Percentiles rank a stretch among this genome's conserved stretches.
phyloP scores from a whole-genome alignment of 2,329 filamentous ascomycete species.

The Apiospora phragmitis region DNA sequence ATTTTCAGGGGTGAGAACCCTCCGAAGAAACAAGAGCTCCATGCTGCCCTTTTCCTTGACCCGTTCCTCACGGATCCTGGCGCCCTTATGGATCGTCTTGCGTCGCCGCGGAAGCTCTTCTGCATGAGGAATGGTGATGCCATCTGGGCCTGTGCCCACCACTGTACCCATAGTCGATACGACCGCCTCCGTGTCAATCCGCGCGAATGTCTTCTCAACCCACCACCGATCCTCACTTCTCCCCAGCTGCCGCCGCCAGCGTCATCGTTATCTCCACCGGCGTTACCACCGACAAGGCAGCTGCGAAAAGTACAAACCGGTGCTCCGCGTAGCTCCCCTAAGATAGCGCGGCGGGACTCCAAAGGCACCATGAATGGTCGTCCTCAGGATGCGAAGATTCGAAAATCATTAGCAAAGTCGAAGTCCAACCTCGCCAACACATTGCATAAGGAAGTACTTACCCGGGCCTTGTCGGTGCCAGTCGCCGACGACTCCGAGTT shows the following conservation, averaged over 20 bases:
- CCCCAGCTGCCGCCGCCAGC: too few relatives aligned
- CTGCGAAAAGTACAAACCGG: background rate
- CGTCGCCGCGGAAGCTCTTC: background rate
- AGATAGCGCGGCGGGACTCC: background rate
- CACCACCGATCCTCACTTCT: background rate
- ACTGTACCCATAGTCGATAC: background rate
- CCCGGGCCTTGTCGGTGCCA: too few relatives aligned
- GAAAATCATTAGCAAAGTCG: too few relatives aligned
- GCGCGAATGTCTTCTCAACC: background rate
- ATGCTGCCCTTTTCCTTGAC: background rate
- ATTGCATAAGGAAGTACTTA: too few relatives aligned
- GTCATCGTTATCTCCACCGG: background rate
- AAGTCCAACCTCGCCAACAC: too few relatives aligned
- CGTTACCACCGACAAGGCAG: background rate
- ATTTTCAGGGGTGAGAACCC: background rate
- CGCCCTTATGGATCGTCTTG: background rate
- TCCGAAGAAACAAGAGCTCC: background rate
- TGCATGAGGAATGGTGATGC: background rate
- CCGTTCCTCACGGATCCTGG: background rate
- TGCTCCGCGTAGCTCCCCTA: background rate
- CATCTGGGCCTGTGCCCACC: background rate
- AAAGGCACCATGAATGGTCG: background rate
- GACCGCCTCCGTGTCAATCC: background rate
- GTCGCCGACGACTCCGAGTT: background rate
- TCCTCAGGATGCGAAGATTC: background rate